A percentile compares a stretch with the other conserved stretches of the same genome.
Conservation (phyloP, 2,329 filamentous ascomycete species). For the Ophiostoma tasmaniense region DNA sequence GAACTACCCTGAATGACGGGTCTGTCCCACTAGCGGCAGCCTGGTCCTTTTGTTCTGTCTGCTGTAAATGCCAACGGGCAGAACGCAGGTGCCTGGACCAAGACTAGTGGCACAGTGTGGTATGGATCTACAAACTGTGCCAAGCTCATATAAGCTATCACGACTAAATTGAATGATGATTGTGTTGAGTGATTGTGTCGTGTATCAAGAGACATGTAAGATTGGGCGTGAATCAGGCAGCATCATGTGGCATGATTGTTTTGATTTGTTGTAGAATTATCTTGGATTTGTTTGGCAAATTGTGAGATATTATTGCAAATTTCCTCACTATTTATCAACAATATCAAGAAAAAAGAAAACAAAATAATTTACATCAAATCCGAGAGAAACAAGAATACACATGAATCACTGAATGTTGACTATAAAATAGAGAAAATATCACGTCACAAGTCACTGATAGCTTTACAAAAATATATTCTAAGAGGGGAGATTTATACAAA, state of each 20-base stretch:
- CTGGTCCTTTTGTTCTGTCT: background rate
- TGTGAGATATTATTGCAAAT: too few relatives aligned
- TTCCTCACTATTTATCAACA: too few relatives aligned
- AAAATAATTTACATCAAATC: background rate
- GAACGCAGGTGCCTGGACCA: background rate
- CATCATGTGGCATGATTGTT: background rate
- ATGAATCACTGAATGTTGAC: background rate
- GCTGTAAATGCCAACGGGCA: background rate
- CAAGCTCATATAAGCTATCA: background rate
- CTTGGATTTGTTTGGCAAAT: background rate
- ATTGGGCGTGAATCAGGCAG: background rate
- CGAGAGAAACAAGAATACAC: background rate
- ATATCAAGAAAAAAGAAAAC: too few relatives aligned
- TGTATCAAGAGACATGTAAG: background rate
- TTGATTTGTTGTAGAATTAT: background rate
- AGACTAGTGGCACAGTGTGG: background rate
- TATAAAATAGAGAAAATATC: background rate
- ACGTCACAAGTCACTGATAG: background rate
- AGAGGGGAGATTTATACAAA: constrained; percentile 4
- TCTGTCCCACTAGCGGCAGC: background rate
- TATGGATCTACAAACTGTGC: background rate
- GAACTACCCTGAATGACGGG: background rate
- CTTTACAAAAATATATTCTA: background rate
- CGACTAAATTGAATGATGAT: background rate
- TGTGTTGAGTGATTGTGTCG: background rate